A percentile compares a stretch with the other conserved stretches of the same genome.
phyloP scores from a whole-genome alignment of 1,284 basidiomycete genomes.

The Cutaneotrichosporon sp. region DNA sequence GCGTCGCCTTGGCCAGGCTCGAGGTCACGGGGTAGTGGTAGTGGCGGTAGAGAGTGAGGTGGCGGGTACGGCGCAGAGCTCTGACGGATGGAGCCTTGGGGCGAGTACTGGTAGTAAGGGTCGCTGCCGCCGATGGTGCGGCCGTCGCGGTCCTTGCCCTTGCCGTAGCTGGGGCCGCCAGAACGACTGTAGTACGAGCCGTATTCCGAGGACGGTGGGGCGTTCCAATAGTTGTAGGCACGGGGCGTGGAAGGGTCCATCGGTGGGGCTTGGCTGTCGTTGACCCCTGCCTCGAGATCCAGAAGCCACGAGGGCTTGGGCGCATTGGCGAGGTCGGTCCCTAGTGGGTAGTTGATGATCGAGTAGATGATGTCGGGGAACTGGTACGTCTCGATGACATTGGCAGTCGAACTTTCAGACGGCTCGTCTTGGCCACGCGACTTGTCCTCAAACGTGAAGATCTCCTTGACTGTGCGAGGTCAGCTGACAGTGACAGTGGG shows the following conservation, averaged over 20 bases:
- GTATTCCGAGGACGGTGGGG: constrained; percentile 15
- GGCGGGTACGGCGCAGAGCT: constrained; percentile 2
- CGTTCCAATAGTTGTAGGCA: constrained; percentile 19
- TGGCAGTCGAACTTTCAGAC: constrained; percentile 24
- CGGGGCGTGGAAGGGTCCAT: constrained; percentile 11
- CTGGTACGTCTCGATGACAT: constrained; percentile 27
- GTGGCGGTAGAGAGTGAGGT: constrained; percentile 8
- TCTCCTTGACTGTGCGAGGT: constrained; percentile 24
- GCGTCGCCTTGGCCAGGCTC: constrained; percentile 13
- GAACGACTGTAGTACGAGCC: constrained; percentile 12
- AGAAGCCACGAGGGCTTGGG: constrained; percentile 23
- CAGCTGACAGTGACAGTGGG: constrained; percentile 9
- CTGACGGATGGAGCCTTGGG: constrained; percentile 6
- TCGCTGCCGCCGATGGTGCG: constrained; percentile 6
- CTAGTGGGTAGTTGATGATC: constrained; percentile 18
- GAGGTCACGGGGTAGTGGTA: constrained; percentile 6
- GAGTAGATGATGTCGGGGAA: constrained; percentile 26
- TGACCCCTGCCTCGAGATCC: constrained; percentile 19
- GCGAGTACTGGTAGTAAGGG: constrained; percentile 18
- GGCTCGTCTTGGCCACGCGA: constrained; percentile 21
- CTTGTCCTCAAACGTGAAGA: constrained; percentile 32
- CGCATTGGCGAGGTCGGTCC: constrained; percentile 23
- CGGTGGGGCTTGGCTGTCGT: constrained; percentile 8
- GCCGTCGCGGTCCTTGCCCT: constrained; percentile 14
- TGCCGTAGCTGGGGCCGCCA: constrained; percentile 4